phyloP scores from a whole-genome alignment of 140 eudicot genomes.

The Cichorium intybus region DNA sequence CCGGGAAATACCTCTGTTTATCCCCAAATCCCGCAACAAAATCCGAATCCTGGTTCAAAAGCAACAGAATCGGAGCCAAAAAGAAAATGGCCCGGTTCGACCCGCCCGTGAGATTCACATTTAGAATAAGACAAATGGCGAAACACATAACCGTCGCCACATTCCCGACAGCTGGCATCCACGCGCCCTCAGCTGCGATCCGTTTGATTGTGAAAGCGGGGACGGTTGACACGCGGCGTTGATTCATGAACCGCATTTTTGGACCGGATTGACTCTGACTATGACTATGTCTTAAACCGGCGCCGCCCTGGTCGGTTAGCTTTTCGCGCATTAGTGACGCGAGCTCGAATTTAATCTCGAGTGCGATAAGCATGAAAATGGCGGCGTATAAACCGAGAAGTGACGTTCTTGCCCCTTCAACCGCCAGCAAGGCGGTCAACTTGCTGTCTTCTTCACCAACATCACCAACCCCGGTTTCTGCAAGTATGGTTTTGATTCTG shows the following conservation, averaged over 20 bases:
- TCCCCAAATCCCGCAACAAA: slow-evolving; percentile 98
- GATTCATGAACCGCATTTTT: slow-evolving; percentile 82
- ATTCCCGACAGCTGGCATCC: slow-evolving; percentile 99
- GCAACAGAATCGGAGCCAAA: slow-evolving; percentile 83
- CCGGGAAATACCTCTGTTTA: slow-evolving; percentile 96
- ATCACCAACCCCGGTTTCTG: slow-evolving; percentile 53
- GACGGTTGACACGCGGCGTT: slow-evolving; percentile 77
- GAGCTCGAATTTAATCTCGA: slow-evolving; percentile 89
- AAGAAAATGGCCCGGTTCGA: slow-evolving; percentile 97
- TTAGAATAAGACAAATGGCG: slow-evolving; percentile 86
- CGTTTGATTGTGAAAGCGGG: slow-evolving; percentile 73
- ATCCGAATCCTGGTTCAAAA: slow-evolving; percentile 94
- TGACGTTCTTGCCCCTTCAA: slow-evolving; percentile 97
- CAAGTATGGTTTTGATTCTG: slow-evolving; percentile 55
- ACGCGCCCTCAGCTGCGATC: slow-evolving; percentile 97
- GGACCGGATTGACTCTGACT: slow-evolving; percentile 75
- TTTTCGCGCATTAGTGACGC: slow-evolving; percentile 83
- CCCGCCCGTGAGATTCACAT: slow-evolving; percentile 87
- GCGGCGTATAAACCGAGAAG: slow-evolving; percentile 95
- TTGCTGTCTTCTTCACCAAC: slow-evolving; percentile 65
- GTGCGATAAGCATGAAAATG: slow-evolving; percentile 91
- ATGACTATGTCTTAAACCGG: slow-evolving; percentile 61
- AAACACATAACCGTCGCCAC: slow-evolving; percentile 96
- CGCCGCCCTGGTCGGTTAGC: slow-evolving; percentile 53
- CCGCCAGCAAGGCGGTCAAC: slow-evolving; percentile 68